Evolutionary conservation across 352 stramenopile species (phyloP), one percentile per base, ranked within the genome.

Genomic region (Phytophthora sp.): DNA sequence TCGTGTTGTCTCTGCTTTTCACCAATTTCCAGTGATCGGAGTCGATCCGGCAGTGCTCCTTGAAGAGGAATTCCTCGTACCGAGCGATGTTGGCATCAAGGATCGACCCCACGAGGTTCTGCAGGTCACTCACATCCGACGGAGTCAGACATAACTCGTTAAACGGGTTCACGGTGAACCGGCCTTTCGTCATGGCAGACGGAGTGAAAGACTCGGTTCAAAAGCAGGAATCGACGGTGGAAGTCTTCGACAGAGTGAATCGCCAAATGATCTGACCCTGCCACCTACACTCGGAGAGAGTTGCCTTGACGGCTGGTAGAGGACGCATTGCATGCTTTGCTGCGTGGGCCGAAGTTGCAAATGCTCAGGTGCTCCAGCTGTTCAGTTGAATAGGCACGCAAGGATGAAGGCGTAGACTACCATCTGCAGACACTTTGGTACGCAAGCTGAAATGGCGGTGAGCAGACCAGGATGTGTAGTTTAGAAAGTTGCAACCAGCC

Each of bases 151-250:
- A 26, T 2, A 80, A 30, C 42, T 67, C 54, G 20, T 75, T 60
- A 43, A 80, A 77, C 26, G 72, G 69, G 23, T 69, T 74, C 15
- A 77, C 63, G 4, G 59, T 70, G 35, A 77, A 77, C 12, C 68
- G 57, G 30, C 53, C 63, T 23, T 77, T 76, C 6, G 30, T 30
- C 56, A 77, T 69, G 27, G 26, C 13, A 35, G 17, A 26, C 13
- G 32, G 24, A 42, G 24, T 8, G 18, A 5, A 15, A 6, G n/a
- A 27, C 26, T 28, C 24, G 8, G 8, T 15, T 45, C 9, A 30
- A 23, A 48, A 26, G 17, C 10, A 21, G 9, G 9, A 44, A 15
- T 31, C n/a, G n/a, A 28, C 2, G 28, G 20, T 41, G 50, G 27
- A 23, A 30, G 17, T 64, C n/a, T 2, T 30, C 26, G 13, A 49